Evolutionary conservation across 2,329 filamentous ascomycete genomes (phyloP).

Genomic region (Westerdykella sp.): DNA sequence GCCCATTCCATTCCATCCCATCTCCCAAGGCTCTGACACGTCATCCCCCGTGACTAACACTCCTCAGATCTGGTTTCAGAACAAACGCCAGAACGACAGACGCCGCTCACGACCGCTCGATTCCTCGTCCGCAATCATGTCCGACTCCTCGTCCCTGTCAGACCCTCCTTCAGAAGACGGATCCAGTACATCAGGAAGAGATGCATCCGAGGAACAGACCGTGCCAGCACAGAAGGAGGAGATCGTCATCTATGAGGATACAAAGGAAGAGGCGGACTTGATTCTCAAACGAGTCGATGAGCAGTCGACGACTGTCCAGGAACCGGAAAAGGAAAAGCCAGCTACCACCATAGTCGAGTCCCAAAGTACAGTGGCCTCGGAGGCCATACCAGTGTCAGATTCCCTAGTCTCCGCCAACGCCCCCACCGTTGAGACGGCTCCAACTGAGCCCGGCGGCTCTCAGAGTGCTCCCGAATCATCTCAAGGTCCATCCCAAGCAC

Average conservation of each 20-base stretch:
- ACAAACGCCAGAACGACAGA: constrained; percentile 85
- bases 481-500: constrained; percentile 25
- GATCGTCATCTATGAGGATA: constrained; percentile 9
- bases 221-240: constrained; percentile 6
- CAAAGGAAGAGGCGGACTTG: constrained; percentile 1
- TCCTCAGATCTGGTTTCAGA: constrained; percentile 91
- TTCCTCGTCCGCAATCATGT: constrained; percentile 30
- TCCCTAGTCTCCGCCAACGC: background rate
- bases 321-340: background rate
- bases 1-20: constrained; percentile 1
- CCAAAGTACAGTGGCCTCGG: constrained; percentile 14
- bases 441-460: constrained; percentile 24
- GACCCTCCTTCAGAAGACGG: constrained; percentile 31
- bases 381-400: constrained; percentile 18
- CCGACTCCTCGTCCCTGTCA: constrained; percentile 33
- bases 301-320: background rate
- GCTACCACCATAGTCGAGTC: constrained; percentile 9
- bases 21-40: background rate
- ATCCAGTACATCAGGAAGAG: constrained; percentile 11
- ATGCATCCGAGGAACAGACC: constrained; percentile 12
- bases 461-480: constrained; percentile 29
- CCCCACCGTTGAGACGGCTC: constrained; percentile 17
- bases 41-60: constrained; percentile 21
- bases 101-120: constrained; percentile 75
- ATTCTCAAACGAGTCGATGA: background rate